Evolutionary conservation across 139 green algal genomes (phyloP), one percentile per base, ranked within the genome.

Genomic region (Zygnema cylindricum): DNA sequence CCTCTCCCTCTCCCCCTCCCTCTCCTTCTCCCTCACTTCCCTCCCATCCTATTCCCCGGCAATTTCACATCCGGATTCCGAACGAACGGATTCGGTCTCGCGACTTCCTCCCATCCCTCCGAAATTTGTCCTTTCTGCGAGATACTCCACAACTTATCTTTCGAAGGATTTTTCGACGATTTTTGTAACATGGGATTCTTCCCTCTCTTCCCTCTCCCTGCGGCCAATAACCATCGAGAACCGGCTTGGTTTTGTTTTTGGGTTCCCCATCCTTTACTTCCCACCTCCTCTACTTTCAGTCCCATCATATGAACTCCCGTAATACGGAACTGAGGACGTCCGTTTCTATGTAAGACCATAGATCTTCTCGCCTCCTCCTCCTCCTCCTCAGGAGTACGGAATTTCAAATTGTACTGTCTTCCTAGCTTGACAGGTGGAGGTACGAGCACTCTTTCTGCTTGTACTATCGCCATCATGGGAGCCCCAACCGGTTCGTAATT

Each of bases 221-320:
- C 82, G 36, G 86, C 86, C 38, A 71, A 36, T 25, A 91, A 78
- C 86, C 86, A 91, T 49, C 86, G 85, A 16, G 86, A 91, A 35
- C 86, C 86, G 32, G 69, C 54, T 69, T 85, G 33, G 33, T 73
- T 36, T 54, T 89, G 79, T 69, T 91, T 91, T 25, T 76, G 43
- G 11, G n/a, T 83, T 23, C 69, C 86, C 86, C 86, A 91, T 22
- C 39, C 41, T 40, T 71, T 49, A 77, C 84, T 91, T 21, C 22
- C 40, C 1, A 32, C 57, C 79, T 69, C 39, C 32, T 90, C 85
- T 1, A 23, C n/a, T 54, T 86, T 89, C 79, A 91, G 82, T 23
- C 86, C 86, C 79, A 71, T 84, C 86, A 91, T 90, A 30, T 91
- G 86, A n/a, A 91, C 69, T 0, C 86, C 86, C 22, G 86, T 91